Conservation (phyloP, 371 early-diverging fungal species). For the Syncephalastrum racemosum region DNA sequence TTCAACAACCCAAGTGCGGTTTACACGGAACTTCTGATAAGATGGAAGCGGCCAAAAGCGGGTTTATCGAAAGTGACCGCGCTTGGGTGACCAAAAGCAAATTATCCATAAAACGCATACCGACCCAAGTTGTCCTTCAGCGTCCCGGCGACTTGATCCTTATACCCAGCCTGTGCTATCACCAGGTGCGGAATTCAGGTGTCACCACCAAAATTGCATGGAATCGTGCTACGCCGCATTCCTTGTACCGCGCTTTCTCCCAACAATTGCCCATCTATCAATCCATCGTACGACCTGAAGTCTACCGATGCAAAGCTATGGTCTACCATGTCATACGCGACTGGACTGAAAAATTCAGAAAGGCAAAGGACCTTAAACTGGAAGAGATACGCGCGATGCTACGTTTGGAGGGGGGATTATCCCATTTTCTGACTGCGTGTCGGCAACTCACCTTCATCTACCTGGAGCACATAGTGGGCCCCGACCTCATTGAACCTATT, state of each 20-base stretch:
- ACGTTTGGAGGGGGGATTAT: too few relatives aligned
- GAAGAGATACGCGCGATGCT: background rate
- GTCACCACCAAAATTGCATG: conserved; percentile 38
- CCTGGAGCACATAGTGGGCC: conserved; percentile 15
- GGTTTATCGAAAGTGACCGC: conserved; percentile 39
- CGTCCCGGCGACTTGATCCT: conserved; percentile 37
- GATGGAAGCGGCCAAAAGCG: conserved; percentile 9
- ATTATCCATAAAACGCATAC: conserved; percentile 7
- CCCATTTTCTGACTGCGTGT: too few relatives aligned
- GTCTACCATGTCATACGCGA: conserved; percentile 18
- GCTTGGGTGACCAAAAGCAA: conserved; percentile 21
- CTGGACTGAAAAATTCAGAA: conserved; percentile 14
- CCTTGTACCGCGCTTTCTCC: conserved; percentile 21
- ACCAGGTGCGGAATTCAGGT: conserved; percentile 39
- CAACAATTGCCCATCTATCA: conserved; percentile 34
- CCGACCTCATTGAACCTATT: conserved; percentile 24
- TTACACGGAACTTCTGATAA: background rate
- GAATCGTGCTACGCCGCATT: conserved; percentile 33
- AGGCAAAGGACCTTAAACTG: background rate
- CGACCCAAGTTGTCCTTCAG: conserved; percentile 29
- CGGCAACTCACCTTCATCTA: too few relatives aligned
- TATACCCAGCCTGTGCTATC: conserved; percentile 39
- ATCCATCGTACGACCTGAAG: conserved; percentile 30
- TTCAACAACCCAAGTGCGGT: background rate
- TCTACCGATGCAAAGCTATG: conserved; percentile 37